phyloP scores from a whole-genome alignment of 257 asterid genomes.

The Solanum appendiculatum region DNA sequence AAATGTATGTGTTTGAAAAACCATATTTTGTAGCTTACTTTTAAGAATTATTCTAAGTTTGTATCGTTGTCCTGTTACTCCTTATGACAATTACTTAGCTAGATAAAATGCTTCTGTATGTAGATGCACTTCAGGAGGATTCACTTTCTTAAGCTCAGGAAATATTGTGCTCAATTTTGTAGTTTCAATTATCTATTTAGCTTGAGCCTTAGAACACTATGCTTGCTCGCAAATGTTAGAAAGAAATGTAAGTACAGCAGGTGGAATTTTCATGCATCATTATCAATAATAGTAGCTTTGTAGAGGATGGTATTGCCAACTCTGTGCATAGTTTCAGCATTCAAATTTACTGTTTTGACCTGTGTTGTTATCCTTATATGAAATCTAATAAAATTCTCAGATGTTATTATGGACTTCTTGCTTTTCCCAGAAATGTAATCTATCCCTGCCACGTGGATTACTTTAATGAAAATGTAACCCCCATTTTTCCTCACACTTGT shows the following conservation, averaged over 20 bases:
- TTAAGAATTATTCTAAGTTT: background rate
- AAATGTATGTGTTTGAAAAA: background rate
- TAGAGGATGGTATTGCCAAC: background rate
- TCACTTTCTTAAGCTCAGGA: background rate
- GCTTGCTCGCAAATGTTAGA: background rate
- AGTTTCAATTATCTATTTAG: background rate
- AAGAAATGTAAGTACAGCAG: background rate
- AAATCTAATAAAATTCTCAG: background rate
- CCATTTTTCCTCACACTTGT: background rate
- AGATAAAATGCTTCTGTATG: background rate
- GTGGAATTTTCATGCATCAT: background rate
- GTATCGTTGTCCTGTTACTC: background rate
- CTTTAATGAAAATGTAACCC: background rate
- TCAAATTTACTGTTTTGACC: background rate
- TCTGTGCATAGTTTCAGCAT: background rate
- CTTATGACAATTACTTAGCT: background rate
- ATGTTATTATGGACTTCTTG: background rate
- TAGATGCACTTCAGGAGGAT: background rate
- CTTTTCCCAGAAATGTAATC: background rate
- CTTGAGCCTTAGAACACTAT: background rate
- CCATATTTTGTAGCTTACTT: background rate
- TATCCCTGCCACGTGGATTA: background rate
- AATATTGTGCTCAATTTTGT: background rate
- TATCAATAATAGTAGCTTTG: background rate
- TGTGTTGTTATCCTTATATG: background rate